Evolutionary conservation across 1,284 basidiomycete species (phyloP).

Genomic region (Moniliophthora roreri): DNA sequence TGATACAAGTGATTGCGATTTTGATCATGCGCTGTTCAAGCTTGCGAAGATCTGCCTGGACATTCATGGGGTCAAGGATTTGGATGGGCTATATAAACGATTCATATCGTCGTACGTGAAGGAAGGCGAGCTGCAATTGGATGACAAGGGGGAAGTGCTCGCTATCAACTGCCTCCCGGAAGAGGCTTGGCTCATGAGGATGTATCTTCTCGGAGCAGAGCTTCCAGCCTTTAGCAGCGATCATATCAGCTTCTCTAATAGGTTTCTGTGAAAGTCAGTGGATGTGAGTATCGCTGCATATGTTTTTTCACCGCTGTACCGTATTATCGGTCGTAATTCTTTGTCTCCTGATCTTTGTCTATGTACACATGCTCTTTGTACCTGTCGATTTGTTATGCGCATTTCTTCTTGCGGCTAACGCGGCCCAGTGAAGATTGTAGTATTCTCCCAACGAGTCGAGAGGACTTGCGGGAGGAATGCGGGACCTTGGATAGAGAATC

Average conservation of each 20-base stretch:
- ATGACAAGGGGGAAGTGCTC: neutral
- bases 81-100: neutral
- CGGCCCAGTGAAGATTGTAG: no score
- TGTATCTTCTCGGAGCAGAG: neutral
- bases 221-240: neutral
- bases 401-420: no score
- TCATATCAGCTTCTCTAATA: neutral
- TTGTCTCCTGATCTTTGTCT: no score
- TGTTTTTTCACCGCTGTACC: no score
- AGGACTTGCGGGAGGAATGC: no score
- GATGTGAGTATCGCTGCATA: no score
- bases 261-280: no score
- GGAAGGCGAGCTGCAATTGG: neutral
- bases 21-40: neutral
- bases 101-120: neutral
- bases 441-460: no score
- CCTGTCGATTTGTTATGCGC: no score
- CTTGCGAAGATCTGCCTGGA: neutral
- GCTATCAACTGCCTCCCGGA: neutral
- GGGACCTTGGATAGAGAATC: no score
- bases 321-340: no score
- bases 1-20: neutral
- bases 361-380: no score
- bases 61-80: constrained; percentile 1
- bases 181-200: constrained; percentile 1